Evolutionary conservation across 345 rosid species (phyloP), one percentile per base, ranked within the genome.

Genomic region (Sonneratia alba): DNA sequence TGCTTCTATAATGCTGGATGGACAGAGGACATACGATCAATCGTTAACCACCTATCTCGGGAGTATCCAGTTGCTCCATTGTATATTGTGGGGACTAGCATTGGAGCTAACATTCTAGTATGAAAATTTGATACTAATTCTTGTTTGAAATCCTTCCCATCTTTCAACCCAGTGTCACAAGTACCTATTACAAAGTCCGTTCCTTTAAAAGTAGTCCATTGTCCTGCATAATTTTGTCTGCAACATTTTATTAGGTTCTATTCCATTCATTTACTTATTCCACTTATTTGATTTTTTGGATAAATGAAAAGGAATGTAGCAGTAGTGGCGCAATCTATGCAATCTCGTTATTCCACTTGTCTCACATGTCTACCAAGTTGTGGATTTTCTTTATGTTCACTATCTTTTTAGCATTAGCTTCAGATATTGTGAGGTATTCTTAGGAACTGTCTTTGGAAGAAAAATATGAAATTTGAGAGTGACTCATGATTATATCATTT

Each of bases 1-100:
- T 84, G 91, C 79, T 89, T 93, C 72, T 93, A 91, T 74, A 89
- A 91, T 83, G 97, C 97, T 80, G 98, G 97, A 61, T 89, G 92
- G 90, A 93, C 98, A 16, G 94, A 86, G 80, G 98, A 93, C 78
- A 19, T 82, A 14, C 72, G 94, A 24, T 81, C 70, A 14, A 87
- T 91, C 68, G 67, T 88, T 70, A 77, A 71, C 62, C 76, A 84
- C 80, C 88, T 93, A 70, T 89, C 86, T 61, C 67, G 70, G 1
- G 72, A 86, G 24, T 86, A 87, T 71, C 90, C 91, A 24, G 81
- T 64, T 78, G 96, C 97, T 85, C 91, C 98, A 74, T 75, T 93
- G 66, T 91, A 88, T 80, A 90, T 83, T 7, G 78, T 93, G 79
- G 96, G 98, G 77, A 91, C 98, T 45, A 93, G 98, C 84, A 88